Conservation (phyloP, 805 yeast species). For the Wilhelminamyces savonicus region DNA sequence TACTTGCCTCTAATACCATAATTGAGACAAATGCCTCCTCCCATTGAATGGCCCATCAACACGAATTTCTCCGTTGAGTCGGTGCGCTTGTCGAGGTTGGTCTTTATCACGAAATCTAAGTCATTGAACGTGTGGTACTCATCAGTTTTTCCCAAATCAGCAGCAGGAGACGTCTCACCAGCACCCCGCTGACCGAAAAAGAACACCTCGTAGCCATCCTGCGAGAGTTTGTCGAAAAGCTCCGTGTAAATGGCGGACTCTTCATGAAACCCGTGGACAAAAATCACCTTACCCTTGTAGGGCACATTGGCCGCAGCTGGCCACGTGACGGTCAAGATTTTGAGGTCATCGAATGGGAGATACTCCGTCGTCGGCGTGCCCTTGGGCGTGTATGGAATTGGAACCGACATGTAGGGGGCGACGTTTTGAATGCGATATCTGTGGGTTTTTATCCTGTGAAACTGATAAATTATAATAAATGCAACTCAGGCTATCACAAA, state of each 20-base stretch:
- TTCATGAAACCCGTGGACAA: conserved; percentile 73
- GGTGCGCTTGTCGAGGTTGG: conserved; percentile 29
- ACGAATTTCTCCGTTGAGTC: conserved; percentile 35
- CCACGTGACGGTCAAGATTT: conserved; percentile 37
- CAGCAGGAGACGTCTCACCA: conserved; percentile 56
- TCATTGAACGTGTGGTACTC: conserved; percentile 54
- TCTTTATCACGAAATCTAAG: conserved; percentile 50
- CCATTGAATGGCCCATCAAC: conserved; percentile 74
- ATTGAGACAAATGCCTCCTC: conserved; percentile 66
- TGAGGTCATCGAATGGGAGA: conserved; percentile 32
- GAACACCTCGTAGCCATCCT: conserved; percentile 28
- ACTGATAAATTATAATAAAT: no score
- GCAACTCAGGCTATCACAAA: no score
- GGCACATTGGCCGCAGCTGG: conserved; percentile 25
- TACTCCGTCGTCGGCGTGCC: conserved; percentile 21
- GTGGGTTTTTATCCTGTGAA: no score
- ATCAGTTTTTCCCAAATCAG: conserved; percentile 48
- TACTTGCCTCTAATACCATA: conserved; percentile 54
- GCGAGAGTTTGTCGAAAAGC: conserved; percentile 12
- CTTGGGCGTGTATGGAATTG: conserved; percentile 29
- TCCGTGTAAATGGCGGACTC: conserved; percentile 43
- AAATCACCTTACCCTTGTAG: conserved; percentile 48
- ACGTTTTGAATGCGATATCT: no score
- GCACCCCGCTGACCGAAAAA: conserved; percentile 75
- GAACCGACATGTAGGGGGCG: conserved; percentile 1